Evolutionary conservation across 768 basidiomycete species (phyloP).

Genomic region (Coprinopsis cinerea): DNA sequence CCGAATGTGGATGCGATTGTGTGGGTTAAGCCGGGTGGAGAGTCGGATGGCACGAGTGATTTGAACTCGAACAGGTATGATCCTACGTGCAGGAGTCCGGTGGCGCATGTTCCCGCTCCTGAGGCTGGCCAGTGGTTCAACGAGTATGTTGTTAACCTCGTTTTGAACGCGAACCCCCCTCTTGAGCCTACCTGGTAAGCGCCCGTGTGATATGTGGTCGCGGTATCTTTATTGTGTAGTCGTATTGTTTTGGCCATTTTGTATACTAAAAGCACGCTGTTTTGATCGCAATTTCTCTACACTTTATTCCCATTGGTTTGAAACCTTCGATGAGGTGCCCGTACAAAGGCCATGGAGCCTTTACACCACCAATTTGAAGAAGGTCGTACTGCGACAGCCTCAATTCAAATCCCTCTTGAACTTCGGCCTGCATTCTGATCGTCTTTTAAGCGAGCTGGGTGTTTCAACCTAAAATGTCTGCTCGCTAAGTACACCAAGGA

Average conservation of each 20-base stretch:
- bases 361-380: no score
- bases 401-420: no score
- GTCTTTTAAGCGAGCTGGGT: no score
- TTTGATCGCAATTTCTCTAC: no score
- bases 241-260: neutral
- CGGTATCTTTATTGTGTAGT: neutral
- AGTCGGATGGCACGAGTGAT: slow-evolving; percentile 34
- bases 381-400: no score
- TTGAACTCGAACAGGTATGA: slow-evolving; percentile 26
- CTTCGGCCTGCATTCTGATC: no score
- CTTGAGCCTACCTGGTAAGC: slow-evolving; percentile 10
- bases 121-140: slow-evolving; percentile 34
- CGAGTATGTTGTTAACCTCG: slow-evolving; percentile 23
- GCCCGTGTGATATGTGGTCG: neutral
- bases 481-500: no score
- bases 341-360: no score
- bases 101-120: slow-evolving; percentile 26
- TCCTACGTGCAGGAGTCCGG: slow-evolving; percentile 18
- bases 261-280: neutral
- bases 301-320: no score
- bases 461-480: no score
- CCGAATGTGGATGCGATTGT: slow-evolving; percentile 32
- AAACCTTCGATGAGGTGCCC: no score
- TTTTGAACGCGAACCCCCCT: slow-evolving; percentile 23
- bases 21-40: slow-evolving; percentile 38